Base-by-base conservation (phyloP, 1,284 basidiomycete genomes). In the Coriolopsis trogii region DNA sequence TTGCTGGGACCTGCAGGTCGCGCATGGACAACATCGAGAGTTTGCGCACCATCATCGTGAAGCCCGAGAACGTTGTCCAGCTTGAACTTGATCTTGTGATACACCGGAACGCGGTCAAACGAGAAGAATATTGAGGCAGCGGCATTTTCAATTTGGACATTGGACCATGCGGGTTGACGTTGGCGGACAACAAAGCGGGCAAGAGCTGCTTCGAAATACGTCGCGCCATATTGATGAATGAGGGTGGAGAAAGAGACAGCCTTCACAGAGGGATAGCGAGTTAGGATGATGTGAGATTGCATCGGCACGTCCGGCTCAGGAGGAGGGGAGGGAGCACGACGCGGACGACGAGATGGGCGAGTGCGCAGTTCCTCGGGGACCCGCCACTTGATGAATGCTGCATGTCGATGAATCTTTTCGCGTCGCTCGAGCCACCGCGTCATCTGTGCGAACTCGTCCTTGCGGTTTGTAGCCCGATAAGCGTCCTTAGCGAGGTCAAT, bases 401-500 rank as follows among this genome's bases (percentile, higher is more conserved):
- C 33, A 33, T 34, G 31, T 18, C 23, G 6, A 8, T 21, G 30
- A 20, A 49, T n/a, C 25, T 42, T 43, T 20, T 49, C 47, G 9
- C 26, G 20, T 12, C 47, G 47, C 15, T 41, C 31, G 4, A 49
- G 33, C 47, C 47, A 49, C 1, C 18, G 1, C 1, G 41, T 43
- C 47, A 49, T 49, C 12, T 49, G 47, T 0, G 8, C 8, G 1
- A 49, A 2, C n/a, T 48, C 26, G 18, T 48, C 37, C 10, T 29
- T 29, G 1, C 18, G 15, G 40, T 41, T 41, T 3, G 53, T 25
- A 29, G 40, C 26, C 2, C 40, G 16, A 16, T 67, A 66, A 0
- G 46, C 62, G 4, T 51, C 20, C 38, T 67, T 65, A 3, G 65
- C 60, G n/a, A 58, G 58, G 53, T 65, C 58, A 38, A 67, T 67